Evolutionary conservation across 2,329 filamentous ascomycete species (phyloP).

Genomic region (Thermothelomyces thermophilus): DNA sequence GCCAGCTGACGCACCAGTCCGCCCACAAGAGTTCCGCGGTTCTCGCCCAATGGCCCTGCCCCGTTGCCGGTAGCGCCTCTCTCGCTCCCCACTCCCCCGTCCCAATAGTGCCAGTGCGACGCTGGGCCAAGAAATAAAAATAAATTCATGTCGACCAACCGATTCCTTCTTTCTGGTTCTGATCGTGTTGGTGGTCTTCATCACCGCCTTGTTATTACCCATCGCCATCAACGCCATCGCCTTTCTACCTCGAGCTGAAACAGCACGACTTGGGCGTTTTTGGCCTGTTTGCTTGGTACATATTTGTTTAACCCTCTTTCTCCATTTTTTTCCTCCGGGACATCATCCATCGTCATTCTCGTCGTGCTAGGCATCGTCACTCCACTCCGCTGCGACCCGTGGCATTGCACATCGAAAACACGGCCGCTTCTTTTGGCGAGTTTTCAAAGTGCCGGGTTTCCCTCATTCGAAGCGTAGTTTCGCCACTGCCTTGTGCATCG

Average conservation of each 20-base stretch:
- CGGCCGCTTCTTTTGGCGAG: constrained; percentile 4
- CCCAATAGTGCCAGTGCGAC: constrained; percentile 15
- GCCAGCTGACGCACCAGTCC: constrained; percentile 31
- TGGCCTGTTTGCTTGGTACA: constrained; percentile 1
- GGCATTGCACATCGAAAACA: neutral
- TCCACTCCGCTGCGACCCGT: neutral
- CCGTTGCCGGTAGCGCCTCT: constrained; percentile 18
- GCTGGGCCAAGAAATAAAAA: constrained; percentile 24
- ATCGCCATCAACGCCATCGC: constrained; percentile 2
- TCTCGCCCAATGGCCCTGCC: constrained; percentile 16
- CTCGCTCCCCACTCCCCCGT: constrained; percentile 17
- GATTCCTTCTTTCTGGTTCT: constrained; percentile 15
- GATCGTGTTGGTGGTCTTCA: constrained; percentile 7
- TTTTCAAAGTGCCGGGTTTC: constrained; percentile 3
- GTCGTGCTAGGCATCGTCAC: neutral
- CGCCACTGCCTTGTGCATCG: constrained; percentile 4
- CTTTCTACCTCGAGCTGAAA: neutral
- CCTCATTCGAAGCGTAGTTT: neutral
- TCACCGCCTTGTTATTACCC: constrained; percentile 3
- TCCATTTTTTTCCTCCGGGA: too few relatives aligned
- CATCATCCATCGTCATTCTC: neutral
- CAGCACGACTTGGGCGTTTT: neutral
- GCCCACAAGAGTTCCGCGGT: constrained; percentile 38
- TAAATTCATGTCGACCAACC: constrained; percentile 24
- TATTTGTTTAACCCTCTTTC: neutral